phyloP scores from a whole-genome alignment of 768 basidiomycete species.

The Wakefieldia striispora region DNA sequence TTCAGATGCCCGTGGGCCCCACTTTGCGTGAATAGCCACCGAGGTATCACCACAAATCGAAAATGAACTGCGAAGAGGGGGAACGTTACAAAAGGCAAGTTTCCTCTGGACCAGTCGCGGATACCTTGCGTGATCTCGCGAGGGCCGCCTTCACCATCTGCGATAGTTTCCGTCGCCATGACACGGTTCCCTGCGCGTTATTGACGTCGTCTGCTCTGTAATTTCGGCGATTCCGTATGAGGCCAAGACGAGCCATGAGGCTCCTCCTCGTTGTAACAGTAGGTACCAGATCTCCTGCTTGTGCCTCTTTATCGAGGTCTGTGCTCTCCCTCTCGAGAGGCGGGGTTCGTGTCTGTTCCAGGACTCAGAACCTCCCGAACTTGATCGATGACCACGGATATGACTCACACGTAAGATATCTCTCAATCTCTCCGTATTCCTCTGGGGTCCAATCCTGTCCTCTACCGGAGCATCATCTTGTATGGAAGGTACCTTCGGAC shows the following conservation, averaged over 20 bases:
- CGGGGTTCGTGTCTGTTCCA: constrained; percentile 6
- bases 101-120: constrained; percentile 1
- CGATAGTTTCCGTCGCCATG: constrained; percentile 13
- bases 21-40: constrained; percentile 2
- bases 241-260: constrained; percentile 6
- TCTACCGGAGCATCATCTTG: background rate
- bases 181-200: constrained; percentile 9
- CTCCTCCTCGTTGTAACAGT: background rate
- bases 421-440: constrained; percentile 9
- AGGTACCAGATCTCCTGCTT: constrained; percentile 5
- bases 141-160: constrained; percentile 19
- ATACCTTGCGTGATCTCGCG: constrained; percentile 26
- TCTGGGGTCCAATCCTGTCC: background rate
- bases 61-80: constrained; percentile 19
- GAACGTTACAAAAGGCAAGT: constrained; percentile 22
- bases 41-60: constrained; percentile 19
- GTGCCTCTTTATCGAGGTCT: constrained; percentile 4
- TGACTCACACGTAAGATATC: constrained; percentile 19
- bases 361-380: constrained; percentile 7
- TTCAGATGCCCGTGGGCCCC: background rate
- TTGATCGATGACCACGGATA: background rate
- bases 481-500: constrained; percentile 1
- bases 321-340: constrained; percentile 5
- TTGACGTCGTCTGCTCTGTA: constrained; percentile 1
- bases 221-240: constrained; percentile 2